Evolutionary conservation across 2,329 filamentous ascomycete genomes (phyloP).

Genomic region (Rhinocladiella similis): DNA sequence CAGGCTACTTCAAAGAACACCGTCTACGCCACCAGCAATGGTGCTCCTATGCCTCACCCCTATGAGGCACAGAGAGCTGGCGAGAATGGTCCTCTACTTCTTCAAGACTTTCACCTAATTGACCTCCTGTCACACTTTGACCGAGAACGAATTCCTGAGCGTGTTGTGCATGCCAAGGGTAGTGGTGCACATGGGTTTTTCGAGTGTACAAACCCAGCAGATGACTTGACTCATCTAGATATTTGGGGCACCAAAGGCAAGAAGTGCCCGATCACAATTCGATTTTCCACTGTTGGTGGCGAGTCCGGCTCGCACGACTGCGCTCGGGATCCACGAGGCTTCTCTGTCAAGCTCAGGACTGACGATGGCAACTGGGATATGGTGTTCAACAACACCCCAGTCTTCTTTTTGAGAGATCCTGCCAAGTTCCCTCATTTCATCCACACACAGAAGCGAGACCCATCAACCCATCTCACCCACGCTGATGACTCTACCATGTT

Average conservation of each 20-base stretch:
- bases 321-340: slow-evolving; percentile 71
- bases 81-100: slow-evolving; percentile 58
- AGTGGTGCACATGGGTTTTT: slow-evolving; percentile 39
- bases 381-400: slow-evolving; percentile 70
- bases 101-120: slow-evolving; percentile 67
- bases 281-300: slow-evolving; percentile 76
- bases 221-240: slow-evolving; percentile 49
- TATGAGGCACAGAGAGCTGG: slow-evolving; percentile 53
- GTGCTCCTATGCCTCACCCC: slow-evolving; percentile 56
- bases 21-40: slow-evolving; percentile 42
- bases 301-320: slow-evolving; percentile 71
- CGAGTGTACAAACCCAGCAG: slow-evolving; percentile 49
- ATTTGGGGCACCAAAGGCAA: slow-evolving; percentile 63
- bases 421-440: slow-evolving; percentile 63
- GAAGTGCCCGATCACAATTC: slow-evolving; percentile 64
- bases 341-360: slow-evolving; percentile 72
- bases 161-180: slow-evolving; percentile 47
- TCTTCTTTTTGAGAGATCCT: slow-evolving; percentile 67
- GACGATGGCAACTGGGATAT: slow-evolving; percentile 74
- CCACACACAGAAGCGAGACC: slow-evolving; percentile 61
- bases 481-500: slow-evolving; percentile 34
- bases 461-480: slow-evolving; percentile 54
- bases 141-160: slow-evolving; percentile 44
- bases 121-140: slow-evolving; percentile 53
- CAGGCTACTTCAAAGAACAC: slow-evolving; percentile 39